Conservation (phyloP, 2,329 filamentous ascomycete genomes). For the Apiospora hydei region DNA sequence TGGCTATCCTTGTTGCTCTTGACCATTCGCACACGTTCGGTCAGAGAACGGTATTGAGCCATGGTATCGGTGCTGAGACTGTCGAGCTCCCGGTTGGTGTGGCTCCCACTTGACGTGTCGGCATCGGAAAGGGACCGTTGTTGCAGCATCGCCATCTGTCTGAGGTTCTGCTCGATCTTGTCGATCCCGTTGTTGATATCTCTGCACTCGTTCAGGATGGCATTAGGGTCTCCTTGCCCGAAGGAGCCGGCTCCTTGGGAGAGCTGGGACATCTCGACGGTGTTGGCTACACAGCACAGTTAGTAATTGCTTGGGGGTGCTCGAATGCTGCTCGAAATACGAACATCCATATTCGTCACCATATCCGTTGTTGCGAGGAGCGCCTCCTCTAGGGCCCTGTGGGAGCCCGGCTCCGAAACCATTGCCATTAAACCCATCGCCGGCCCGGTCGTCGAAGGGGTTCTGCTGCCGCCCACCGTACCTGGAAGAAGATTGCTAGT, state of each 20-base stretch:
- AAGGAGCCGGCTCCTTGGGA: slow-evolving; percentile 58
- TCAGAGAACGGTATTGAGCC: slow-evolving; percentile 80
- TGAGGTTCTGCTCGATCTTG: slow-evolving; percentile 74
- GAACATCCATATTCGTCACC: slow-evolving; percentile 51
- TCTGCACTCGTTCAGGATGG: slow-evolving; percentile 84
- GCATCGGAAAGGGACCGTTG: slow-evolving; percentile 76
- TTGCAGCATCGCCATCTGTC: slow-evolving; percentile 75
- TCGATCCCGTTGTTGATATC: slow-evolving; percentile 81
- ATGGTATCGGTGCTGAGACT: slow-evolving; percentile 80
- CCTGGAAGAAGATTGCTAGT: slow-evolving; percentile 45
- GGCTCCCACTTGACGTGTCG: slow-evolving; percentile 72
- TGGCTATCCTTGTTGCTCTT: slow-evolving; percentile 83
- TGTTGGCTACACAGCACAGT: slow-evolving; percentile 35
- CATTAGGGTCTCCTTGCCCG: slow-evolving; percentile 68
- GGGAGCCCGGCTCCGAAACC: slow-evolving; percentile 45
- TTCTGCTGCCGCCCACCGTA: slow-evolving; percentile 62
- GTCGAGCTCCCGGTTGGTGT: slow-evolving; percentile 74
- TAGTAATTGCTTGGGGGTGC: neutral
- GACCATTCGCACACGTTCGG: slow-evolving; percentile 79
- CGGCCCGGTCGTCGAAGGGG: slow-evolving; percentile 63
- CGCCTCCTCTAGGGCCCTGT: slow-evolving; percentile 33
- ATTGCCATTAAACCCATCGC: slow-evolving; percentile 37
- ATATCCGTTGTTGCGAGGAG: slow-evolving; percentile 29
- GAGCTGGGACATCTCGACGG: slow-evolving; percentile 77
- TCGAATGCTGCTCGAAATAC: slow-evolving; percentile 26